These are phyloP conservation scores for Magnaporthiopsis rhizophila DNA, from an alignment of 2,329 filamentous ascomycete species.

Conservation along the genomic window DNA sequence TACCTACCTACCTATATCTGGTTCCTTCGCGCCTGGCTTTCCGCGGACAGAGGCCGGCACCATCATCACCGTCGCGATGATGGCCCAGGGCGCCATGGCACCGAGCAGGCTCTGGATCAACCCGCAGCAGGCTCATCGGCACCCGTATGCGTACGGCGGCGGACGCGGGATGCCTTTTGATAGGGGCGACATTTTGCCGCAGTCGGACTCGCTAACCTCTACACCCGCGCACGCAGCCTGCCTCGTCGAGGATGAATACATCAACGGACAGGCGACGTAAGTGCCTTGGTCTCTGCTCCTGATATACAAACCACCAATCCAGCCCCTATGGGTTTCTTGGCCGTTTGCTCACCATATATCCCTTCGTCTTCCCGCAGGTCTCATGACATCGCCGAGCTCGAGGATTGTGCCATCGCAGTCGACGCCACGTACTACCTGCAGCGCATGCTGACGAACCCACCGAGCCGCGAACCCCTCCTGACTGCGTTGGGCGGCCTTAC, in stretches of 20 bases:
- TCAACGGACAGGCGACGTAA: slow-evolving; percentile 22
- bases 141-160: background rate
- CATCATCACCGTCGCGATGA: background rate
- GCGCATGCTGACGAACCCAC: slow-evolving; percentile 61
- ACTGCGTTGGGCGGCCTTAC: slow-evolving; percentile 85
- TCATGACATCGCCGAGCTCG: slow-evolving; percentile 60
- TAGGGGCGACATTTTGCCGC: background rate
- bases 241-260: slow-evolving; percentile 14
- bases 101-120: background rate
- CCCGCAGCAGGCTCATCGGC: background rate
- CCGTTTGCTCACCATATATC: background rate
- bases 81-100: background rate
- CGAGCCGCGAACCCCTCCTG: slow-evolving; percentile 77
- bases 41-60: background rate
- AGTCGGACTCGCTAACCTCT: background rate
- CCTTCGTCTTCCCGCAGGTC: slow-evolving; percentile 30
- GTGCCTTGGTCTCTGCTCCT: slow-evolving; percentile 8
- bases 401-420: slow-evolving; percentile 69
- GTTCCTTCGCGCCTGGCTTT: background rate
- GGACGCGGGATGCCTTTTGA: background rate
- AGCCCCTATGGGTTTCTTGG: background rate
- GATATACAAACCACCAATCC: too few relatives aligned
- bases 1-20: background rate
- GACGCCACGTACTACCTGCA: slow-evolving; percentile 87
- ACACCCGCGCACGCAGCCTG: background rate